Conservation (phyloP, 192 early-diverging fungal species). For the Linnemannia zychae region DNA sequence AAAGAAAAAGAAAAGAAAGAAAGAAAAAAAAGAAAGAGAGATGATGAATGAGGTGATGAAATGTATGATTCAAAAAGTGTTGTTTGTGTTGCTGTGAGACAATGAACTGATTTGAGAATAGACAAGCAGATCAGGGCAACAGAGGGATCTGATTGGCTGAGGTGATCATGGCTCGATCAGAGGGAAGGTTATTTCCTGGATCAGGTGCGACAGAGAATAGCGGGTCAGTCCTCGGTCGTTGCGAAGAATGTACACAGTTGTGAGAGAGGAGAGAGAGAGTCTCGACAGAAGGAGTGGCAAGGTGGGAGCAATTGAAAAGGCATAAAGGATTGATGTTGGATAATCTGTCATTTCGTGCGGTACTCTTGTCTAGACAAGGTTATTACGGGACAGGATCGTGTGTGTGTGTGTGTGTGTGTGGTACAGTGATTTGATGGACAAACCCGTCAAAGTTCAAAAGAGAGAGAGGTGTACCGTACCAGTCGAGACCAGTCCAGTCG, state of each 20-base stretch:
- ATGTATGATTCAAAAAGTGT: not conserved
- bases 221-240: not conserved
- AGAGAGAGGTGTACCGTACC: too few relatives aligned
- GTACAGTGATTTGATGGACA: too few relatives aligned
- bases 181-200: not conserved
- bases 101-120: not conserved
- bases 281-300: not conserved
- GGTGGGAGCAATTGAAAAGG: not conserved
- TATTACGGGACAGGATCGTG: not conserved
- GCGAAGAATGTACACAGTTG: not conserved
- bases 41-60: conserved; percentile 12
- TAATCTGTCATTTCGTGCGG: too few relatives aligned
- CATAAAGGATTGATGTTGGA: too few relatives aligned
- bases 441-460: too few relatives aligned
- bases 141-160: conserved; percentile 36
- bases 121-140: conserved; percentile 12
- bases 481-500: too few relatives aligned
- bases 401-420: not conserved
- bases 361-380: too few relatives aligned
- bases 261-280: not conserved
- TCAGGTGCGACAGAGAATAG: not conserved
- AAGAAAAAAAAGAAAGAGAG: not conserved
- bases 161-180: conserved; percentile 31
- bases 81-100: not conserved
- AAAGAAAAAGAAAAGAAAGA: not conserved